A percentile compares a stretch with the other conserved stretches of the same genome.
phyloP scores from a whole-genome alignment of 306 rosid species.

The Ceratonia siliqua region DNA sequence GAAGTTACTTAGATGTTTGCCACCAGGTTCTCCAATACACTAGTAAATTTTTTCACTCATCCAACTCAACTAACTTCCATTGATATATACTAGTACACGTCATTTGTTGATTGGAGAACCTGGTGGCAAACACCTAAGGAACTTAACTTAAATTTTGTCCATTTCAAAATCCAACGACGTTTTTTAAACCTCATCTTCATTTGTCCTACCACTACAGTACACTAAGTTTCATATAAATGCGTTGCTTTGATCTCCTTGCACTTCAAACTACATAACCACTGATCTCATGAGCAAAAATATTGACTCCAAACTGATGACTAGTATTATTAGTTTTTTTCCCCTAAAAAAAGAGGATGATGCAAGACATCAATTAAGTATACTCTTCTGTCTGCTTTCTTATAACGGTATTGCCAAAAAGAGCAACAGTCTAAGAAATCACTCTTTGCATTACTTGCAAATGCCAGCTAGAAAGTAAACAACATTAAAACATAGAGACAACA shows the following conservation, averaged over 20 bases:
- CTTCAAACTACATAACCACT: conserved; percentile 24
- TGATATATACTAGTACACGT: no score
- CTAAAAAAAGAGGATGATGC: neutral
- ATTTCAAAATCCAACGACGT: conserved; percentile 13
- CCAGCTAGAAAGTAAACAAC: neutral
- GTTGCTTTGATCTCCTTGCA: conserved; percentile 24
- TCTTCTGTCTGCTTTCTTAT: neutral
- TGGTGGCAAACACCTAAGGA: no score
- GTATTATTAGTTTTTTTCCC: neutral
- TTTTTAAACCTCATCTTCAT: neutral
- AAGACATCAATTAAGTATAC: neutral
- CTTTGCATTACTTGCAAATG: neutral
- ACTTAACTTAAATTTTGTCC: no score
- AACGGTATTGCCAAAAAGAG: neutral
- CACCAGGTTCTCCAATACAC: no score
- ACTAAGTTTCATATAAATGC: neutral
- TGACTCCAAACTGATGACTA: neutral
- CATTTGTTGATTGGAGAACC: no score
- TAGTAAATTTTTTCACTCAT: no score
- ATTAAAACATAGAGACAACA: neutral
- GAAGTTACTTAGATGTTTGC: no score
- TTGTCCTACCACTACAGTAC: conserved; percentile 2
- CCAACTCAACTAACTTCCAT: no score
- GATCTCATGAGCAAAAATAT: neutral
- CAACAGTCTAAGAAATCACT: neutral